Base-by-base conservation (phyloP, 1,284 basidiomycete genomes). In the Porodaedalea pini region DNA sequence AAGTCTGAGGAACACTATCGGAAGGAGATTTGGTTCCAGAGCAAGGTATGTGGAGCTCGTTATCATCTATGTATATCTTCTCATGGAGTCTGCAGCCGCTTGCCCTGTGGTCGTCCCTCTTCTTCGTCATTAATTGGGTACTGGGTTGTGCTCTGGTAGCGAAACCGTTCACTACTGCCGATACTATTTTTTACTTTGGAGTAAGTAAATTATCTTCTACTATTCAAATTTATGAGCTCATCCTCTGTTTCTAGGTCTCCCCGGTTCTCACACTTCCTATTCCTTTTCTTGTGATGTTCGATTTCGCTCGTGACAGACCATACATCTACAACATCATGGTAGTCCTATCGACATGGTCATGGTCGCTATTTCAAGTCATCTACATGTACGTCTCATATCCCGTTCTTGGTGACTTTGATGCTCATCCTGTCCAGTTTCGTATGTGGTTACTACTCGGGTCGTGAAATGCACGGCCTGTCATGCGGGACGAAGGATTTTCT, bases 61-160 rank as follows among this genome's bases (percentile, higher is more conserved):
- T 21, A 36, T 48, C 37, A 23, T 41, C 5, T 0, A 27, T 32
- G 19, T 29, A 44, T 47, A 19, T 43, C 39, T 58, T 29, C 36
- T 40, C 56, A 21, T 39, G 39, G 1, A 48, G 29, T 31, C 41
- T 47, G 34, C 53, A 80, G 76, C 74, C 78, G 0, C 71, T 88
- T 40, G 85, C 85, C 8, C 62, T 87, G 15, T 86, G 82, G 77
- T 83, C 85, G 2, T 75, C 82, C 8, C 60, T 81, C 4, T 91
- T 87, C 74, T 74, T 88, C 51, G 73, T 90, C 57, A 63, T 83
- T 39, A 90, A 86, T 65, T 92, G 90, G 89, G 73, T 80, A 17
- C 74, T 90, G 39, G 81, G 79, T 1, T 73, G 76, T 32, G 73
- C 75, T 6, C 81, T 87, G 60, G 71, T 80, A 17, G 73, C 79